Evolutionary conservation across 805 yeast species (phyloP).

Genomic region (Candida ascalaphidarum): DNA sequence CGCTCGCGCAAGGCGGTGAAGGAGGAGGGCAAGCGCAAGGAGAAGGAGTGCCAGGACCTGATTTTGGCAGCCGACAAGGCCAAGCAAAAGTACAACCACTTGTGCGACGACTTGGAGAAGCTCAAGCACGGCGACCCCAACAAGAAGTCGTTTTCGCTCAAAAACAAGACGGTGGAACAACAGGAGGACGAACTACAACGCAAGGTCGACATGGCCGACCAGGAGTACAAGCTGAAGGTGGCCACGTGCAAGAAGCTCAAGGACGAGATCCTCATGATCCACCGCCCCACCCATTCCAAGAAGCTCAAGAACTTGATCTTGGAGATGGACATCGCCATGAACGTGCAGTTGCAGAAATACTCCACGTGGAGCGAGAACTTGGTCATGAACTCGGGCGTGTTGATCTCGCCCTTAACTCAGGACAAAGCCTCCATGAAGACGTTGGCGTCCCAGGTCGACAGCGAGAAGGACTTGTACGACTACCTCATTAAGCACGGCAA

Average conservation of each 20-base stretch:
- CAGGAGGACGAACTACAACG: constrained; percentile 81
- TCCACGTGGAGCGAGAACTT: constrained; percentile 82
- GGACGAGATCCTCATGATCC: constrained; percentile 59
- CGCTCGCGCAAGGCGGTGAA: constrained; percentile 68
- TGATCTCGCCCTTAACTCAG: constrained; percentile 60
- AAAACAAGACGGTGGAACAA: constrained; percentile 73
- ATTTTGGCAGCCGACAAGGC: constrained; percentile 85
- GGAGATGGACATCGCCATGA: constrained; percentile 85
- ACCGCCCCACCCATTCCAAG: constrained; percentile 70
- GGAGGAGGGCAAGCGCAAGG: constrained; percentile 75
- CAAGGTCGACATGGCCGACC: constrained; percentile 78
- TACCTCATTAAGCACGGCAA: constrained; percentile 46
- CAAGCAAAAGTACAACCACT: constrained; percentile 57
- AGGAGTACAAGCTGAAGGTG: constrained; percentile 76
- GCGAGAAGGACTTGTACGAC: constrained; percentile 73
- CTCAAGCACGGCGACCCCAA: constrained; percentile 76
- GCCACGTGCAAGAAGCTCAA: constrained; percentile 64
- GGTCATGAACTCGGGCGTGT: constrained; percentile 76
- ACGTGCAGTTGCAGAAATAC: constrained; percentile 81
- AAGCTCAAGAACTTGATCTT: constrained; percentile 69
- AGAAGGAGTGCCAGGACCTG: constrained; percentile 78
- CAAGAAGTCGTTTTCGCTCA: constrained; percentile 74
- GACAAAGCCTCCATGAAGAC: constrained; percentile 60
- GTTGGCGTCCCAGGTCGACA: constrained; percentile 70
- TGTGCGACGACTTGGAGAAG: constrained; percentile 83